Conservation (phyloP, 345 rosid genomes). For the Raphanus sativus region DNA sequence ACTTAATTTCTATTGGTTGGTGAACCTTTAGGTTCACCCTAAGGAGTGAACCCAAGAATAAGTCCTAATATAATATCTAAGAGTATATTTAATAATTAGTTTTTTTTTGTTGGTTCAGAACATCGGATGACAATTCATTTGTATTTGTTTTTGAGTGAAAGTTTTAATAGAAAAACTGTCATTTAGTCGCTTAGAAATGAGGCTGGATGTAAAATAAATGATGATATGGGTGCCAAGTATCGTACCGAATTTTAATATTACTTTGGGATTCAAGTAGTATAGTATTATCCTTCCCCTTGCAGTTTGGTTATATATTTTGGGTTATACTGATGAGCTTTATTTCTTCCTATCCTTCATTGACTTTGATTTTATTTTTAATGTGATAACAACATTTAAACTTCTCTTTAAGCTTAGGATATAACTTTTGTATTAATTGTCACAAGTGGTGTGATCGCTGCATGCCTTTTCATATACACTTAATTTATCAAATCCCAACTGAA, state of each 20-base stretch:
- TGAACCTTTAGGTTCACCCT: too few relatives aligned
- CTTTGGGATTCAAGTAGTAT: slow-evolving; percentile 37
- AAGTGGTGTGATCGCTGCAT: slow-evolving; percentile 49
- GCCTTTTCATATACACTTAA: slow-evolving; percentile 39
- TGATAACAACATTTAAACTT: slow-evolving; percentile 35
- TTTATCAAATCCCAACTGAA: slow-evolving; percentile 41
- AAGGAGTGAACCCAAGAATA: too few relatives aligned
- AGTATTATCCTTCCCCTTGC: slow-evolving; percentile 38
- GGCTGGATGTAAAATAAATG: background rate
- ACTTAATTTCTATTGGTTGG: too few relatives aligned
- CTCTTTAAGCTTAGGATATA: slow-evolving; percentile 51
- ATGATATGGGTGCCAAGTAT: slow-evolving; percentile 2
- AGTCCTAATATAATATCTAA: background rate
- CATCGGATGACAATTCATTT: background rate
- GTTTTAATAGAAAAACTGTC: background rate
- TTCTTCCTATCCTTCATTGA: slow-evolving; percentile 63
- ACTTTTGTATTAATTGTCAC: slow-evolving; percentile 38
- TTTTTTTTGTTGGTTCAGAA: background rate
- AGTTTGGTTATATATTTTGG: slow-evolving; percentile 13
- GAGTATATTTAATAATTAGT: background rate
- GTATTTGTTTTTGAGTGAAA: background rate
- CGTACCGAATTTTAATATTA: slow-evolving; percentile 31
- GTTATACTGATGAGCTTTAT: slow-evolving; percentile 24
- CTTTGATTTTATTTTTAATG: slow-evolving; percentile 42
- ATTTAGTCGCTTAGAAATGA: background rate